phyloP scores from a whole-genome alignment of 306 rosid species.

The Medicago lupulina region DNA sequence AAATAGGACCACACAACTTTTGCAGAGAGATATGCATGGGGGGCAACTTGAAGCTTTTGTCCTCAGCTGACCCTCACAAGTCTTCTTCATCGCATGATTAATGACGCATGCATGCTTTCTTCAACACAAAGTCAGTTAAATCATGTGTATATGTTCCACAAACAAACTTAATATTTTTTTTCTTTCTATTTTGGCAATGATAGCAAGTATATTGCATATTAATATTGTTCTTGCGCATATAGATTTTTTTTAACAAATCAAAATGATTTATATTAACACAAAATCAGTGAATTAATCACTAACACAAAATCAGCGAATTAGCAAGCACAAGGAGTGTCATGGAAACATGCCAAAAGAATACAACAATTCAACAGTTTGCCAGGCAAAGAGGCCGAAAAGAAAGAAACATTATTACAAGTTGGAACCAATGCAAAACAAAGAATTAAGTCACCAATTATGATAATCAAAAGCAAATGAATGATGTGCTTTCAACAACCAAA shows the following conservation, averaged over 20 bases:
- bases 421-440: too few relatives aligned
- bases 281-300: too few relatives aligned
- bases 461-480: too few relatives aligned
- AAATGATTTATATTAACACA: too few relatives aligned
- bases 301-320: too few relatives aligned
- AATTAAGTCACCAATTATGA: too few relatives aligned
- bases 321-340: too few relatives aligned
- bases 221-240: not conserved
- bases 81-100: conserved; percentile 32
- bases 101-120: conserved; percentile 48
- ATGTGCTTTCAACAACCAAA: too few relatives aligned
- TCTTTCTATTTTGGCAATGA: conserved; percentile 43
- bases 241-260: not conserved
- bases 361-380: too few relatives aligned
- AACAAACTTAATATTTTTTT: conserved; percentile 40
- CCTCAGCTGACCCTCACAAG: conserved; percentile 38
- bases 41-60: conserved; percentile 44
- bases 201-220: not conserved
- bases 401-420: too few relatives aligned
- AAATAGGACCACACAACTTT: conserved; percentile 78
- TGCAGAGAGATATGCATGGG: conserved; percentile 80
- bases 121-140: conserved; percentile 45
- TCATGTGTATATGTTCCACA: conserved; percentile 14
- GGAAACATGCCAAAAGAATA: too few relatives aligned
- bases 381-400: too few relatives aligned